Evolutionary conservation across 2,329 filamentous ascomycete genomes (phyloP), one percentile per base, ranked within the genome.

Genomic region (Colletotrichum salicis): DNA sequence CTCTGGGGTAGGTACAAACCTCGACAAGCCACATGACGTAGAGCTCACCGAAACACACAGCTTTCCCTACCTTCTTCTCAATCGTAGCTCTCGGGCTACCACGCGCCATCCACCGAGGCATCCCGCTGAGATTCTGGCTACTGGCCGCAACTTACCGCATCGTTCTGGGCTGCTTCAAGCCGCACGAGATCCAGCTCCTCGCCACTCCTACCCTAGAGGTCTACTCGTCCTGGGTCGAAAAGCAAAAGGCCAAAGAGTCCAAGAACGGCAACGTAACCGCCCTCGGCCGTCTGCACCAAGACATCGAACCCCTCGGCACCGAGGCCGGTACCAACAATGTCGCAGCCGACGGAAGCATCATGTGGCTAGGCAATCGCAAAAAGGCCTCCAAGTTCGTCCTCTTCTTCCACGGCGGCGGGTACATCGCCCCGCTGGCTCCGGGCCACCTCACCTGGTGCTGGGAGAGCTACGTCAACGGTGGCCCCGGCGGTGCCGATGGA

Each of bases 331-430:
- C 7, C 19, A n/a, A 48, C 7, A 7, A 48, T n/a, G 19, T 4
- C 19, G 41, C 15, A n/a, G 6, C 19, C 41, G 8, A 2, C 41
- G 41, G 41, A n/a, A 74, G 71, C 33, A 74, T 79, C 4, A 61
- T 78, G 10, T 80, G 79, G 79, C 60, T 80, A 8, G 78, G 79
- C 1, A 71, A 79, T 57, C 76, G 75, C 24, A 67, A 68, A 22
- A 75, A 70, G 35, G 78, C 79, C 8, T 73, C 70, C 8, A 79
- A 78, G 64, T 62, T 79, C 12, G 77, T 80, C 10, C 69, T 80
- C 3, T 80, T 76, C 70, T 64, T 79, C 37, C 79, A 79, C 62
- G 78, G 79, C 5, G 79, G 79, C 52, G 79, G 76, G 8, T 79
- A 74, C 65, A 37, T 76, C 8, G 58, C 73, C 11, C 77, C 79